Percentiles rank a stretch among this genome's conserved stretches.
Conservation (phyloP, 345 rosid genomes). For the Clarkia xantiana region DNA sequence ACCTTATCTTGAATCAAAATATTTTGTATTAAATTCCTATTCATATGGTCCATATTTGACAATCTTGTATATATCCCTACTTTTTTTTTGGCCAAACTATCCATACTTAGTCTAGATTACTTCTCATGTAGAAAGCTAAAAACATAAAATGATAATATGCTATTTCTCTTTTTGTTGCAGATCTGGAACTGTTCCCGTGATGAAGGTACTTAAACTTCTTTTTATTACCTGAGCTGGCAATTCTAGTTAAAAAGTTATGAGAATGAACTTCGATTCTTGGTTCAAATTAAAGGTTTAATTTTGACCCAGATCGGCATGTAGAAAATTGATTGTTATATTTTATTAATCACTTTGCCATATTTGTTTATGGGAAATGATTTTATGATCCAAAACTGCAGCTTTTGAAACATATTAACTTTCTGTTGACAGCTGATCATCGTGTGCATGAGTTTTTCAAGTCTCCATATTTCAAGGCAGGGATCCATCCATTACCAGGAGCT, state of each 20-base stretch:
- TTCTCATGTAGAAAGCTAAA: no score
- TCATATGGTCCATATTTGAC: no score
- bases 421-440: conserved; percentile 64
- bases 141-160: no score
- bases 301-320: no score
- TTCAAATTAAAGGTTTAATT: not conserved
- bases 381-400: no score
- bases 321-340: no score
- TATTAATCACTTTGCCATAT: no score
- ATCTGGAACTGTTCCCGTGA: conserved; percentile 94
- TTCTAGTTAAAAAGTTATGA: no score
- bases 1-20: not conserved
- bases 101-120: no score
- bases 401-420: not conserved
- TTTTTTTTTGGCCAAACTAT: no score
- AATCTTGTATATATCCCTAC: no score
- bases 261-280: conserved; percentile 3
- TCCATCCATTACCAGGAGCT: conserved; percentile 92
- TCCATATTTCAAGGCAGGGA: conserved; percentile 79
- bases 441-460: conserved; percentile 98
- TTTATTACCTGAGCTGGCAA: conserved; percentile 1
- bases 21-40: not conserved
- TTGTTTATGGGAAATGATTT: no score
- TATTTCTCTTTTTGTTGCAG: conserved; percentile 29
- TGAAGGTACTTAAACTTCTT: conserved; percentile 46